Conservation (phyloP, 2,329 filamentous ascomycete genomes). For the Lasiodiplodia citricola region DNA sequence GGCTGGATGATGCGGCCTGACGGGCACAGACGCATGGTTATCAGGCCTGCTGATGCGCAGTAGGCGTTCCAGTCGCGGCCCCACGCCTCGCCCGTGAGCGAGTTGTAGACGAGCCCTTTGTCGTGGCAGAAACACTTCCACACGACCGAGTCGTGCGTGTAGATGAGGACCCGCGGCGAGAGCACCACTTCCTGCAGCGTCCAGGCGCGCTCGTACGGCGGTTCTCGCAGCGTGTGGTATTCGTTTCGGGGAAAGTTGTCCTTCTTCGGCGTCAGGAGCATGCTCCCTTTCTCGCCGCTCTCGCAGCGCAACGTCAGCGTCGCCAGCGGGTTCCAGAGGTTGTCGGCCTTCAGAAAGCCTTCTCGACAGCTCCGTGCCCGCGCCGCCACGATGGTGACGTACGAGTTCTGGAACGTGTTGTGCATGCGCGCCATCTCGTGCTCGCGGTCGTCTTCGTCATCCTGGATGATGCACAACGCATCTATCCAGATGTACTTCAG, state of each 20-base stretch:
- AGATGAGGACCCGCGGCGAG: slow-evolving; percentile 16
- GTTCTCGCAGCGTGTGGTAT: not conserved
- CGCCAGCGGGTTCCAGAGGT: slow-evolving; percentile 2
- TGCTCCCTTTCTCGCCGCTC: not conserved
- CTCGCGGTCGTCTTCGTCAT: not conserved
- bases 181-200: slow-evolving; percentile 23
- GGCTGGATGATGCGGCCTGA: slow-evolving; percentile 15
- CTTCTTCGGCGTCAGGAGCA: slow-evolving; percentile 4
- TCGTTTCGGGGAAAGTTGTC: not conserved
- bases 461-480: slow-evolving; percentile 15
- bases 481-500: slow-evolving; percentile 17
- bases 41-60: slow-evolving; percentile 12
- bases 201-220: slow-evolving; percentile 19
- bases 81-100: not conserved
- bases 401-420: slow-evolving; percentile 12
- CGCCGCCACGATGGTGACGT: slow-evolving; percentile 17
- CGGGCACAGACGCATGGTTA: slow-evolving; percentile 3
- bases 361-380: slow-evolving; percentile 5
- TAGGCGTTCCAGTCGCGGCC: slow-evolving; percentile 22
- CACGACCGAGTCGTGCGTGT: slow-evolving; percentile 7
- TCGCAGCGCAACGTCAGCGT: slow-evolving; percentile 14
- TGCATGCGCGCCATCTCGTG: slow-evolving; percentile 18
- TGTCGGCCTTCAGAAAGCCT: slow-evolving; percentile 13
- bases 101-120: not conserved
- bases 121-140: slow-evolving; percentile 20